Conservation (phyloP, 2,329 filamentous ascomycete species). For the Macrophomina pseudophaseolina region DNA sequence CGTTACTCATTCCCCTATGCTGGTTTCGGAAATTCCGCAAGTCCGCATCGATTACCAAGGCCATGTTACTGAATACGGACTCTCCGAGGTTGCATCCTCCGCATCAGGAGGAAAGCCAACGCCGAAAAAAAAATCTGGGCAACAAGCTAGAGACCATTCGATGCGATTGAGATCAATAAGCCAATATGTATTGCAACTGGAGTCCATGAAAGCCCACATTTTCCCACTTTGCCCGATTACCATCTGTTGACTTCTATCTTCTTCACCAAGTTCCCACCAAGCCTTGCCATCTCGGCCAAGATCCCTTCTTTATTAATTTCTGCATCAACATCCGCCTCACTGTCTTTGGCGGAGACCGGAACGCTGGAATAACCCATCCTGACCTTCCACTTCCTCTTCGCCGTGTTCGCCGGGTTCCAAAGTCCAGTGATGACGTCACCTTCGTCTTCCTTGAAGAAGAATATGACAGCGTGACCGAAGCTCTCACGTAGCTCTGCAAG, state of each 20-base stretch:
- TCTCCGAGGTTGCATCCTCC: too few species aligned
- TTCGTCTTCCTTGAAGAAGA: constrained; percentile 74
- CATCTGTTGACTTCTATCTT: constrained; percentile 26
- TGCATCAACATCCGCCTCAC: constrained; percentile 54
- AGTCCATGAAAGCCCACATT: neutral
- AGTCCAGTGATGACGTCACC: constrained; percentile 66
- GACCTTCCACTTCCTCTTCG: constrained; percentile 67
- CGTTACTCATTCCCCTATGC: too few species aligned
- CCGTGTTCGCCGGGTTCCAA: constrained; percentile 64
- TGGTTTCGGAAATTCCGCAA: too few species aligned
- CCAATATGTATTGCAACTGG: neutral
- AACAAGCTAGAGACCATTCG: too few species aligned
- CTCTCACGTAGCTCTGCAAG: constrained; percentile 68
- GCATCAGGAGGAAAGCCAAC: too few species aligned
- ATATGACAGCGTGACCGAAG: constrained; percentile 74
- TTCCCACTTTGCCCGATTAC: neutral
- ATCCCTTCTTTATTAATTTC: constrained; percentile 71
- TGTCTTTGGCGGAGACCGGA: constrained; percentile 48
- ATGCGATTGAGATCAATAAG: neutral
- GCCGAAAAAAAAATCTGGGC: too few species aligned
- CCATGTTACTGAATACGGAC: too few species aligned
- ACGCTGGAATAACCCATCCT: constrained; percentile 72
- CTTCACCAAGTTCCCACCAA: constrained; percentile 64
- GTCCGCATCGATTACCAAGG: too few species aligned
- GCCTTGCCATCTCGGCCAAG: constrained; percentile 71